Evolutionary conservation across 345 rosid genomes (phyloP).

Genomic region (Conringia planisiliqua): DNA sequence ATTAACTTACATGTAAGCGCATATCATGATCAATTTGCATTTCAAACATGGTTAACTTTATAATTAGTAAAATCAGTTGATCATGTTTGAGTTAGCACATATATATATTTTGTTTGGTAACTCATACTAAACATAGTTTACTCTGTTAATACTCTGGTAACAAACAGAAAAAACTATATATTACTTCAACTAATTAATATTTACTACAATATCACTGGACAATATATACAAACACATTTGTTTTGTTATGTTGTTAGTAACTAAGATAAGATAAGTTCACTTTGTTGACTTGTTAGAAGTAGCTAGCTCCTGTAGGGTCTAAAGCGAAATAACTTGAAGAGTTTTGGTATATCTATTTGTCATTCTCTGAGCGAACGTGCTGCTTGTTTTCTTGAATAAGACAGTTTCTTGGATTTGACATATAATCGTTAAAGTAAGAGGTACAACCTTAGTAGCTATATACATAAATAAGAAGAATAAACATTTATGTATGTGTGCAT

Average conservation of each 20-base stretch:
- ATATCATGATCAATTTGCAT: background rate
- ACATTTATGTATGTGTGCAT: background rate
- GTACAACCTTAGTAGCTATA: background rate
- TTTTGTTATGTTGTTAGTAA: background rate
- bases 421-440: conserved; percentile 8
- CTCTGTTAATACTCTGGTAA: background rate
- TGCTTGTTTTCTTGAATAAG: conserved; percentile 18
- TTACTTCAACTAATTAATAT: background rate
- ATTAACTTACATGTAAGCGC: background rate
- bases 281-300: conserved; percentile 9
- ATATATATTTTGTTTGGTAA: background rate
- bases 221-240: background rate
- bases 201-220: background rate
- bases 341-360: background rate
- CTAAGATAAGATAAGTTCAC: background rate
- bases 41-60: background rate
- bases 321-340: background rate
- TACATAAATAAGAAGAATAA: background rate
- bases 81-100: background rate
- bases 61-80: background rate
- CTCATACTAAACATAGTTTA: background rate
- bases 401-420: conserved; percentile 19
- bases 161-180: background rate
- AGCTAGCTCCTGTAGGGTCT: conserved; percentile 21
- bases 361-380: conserved; percentile 13